Evolutionary conservation across 202 grass and related monocot species (phyloP), one percentile per base, ranked within the genome.

Genomic region (Zoysia matrella): DNA sequence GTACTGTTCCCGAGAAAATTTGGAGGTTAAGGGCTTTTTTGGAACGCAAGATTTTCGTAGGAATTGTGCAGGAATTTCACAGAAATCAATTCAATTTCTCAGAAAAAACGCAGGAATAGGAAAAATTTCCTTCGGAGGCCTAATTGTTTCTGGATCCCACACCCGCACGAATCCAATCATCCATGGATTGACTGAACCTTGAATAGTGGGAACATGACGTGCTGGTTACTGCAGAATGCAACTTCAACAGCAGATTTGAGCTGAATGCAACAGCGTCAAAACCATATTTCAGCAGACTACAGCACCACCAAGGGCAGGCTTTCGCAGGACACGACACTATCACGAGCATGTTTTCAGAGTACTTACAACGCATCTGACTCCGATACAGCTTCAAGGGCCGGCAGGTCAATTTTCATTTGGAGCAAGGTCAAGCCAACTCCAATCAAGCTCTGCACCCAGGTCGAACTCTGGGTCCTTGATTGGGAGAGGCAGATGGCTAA

Each of bases 401-500:
- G 6, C 6, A 86, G 83, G 45, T 86, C 62, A 16, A 5, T 47
- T 79, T 79, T 69, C 42, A 90, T 30, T 4, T 22, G 48, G 67
- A 51, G 48, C 43, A 16, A 86, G 86, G 63, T 86, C 63, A 0
- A 83, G 86, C 45, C 69, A 79, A 64, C 60, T 60, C 88, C 88
- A 86, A 63, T 86, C 55, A 61, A 82, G 63, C 42, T 74, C 79
- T 55, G 54, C 62, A 40, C 86, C 83, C 53, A 89, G 47, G 65
- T 89, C 53, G 1, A 89, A 82, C 48, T 13, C 78, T 2, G 57
- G 71, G 6, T 84, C 86, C 11, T 39, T 0, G 7, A 75, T 43
- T 62, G 88, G 88, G 39, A 90, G 49, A 22, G 22, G 22, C 22
- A 22, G 22, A 22, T 22, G 22, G 22, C 22, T 22, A 22, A 22